Base-by-base conservation (phyloP, 176 grass and related monocot genomes). In the Dactylis glomerata region DNA sequence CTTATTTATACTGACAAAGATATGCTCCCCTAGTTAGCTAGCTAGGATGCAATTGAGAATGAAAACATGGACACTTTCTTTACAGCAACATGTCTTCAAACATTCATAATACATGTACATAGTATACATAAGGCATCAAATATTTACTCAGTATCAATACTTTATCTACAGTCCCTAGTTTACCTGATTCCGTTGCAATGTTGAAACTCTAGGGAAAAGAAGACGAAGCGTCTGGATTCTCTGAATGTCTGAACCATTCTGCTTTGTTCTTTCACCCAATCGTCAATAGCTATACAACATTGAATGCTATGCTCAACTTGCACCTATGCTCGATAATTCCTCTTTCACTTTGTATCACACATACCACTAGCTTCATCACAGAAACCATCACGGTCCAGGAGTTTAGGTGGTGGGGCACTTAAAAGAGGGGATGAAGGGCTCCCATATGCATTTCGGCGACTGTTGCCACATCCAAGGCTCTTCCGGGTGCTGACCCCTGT, bases 371-470 rank as follows among this genome's bases (percentile, higher is more conserved):
- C 78, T 47, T 86, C 68, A 65, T 96, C 96, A 42, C 96, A 99
- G 71, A 92, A 96, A 65, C 96, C 96, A 77, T 99, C 91, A 9
- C 96, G 96, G 61, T 99, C 93, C 27, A 99, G 86, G 78, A 99
- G 82, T 76, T 91, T 99, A 59, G 84, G 88, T 68, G 93, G 93
- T 52, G 91, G 88, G 4, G 96, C 89, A 77, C 93, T 96, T 82
- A 96, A 89, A 22, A 99, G 90, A 52, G 93, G 96, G 8, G 96
- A 99, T 41, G 93, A 99, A 89, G 96, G 96, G 67, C 96, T 96
- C 32, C 93, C 96, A 40, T 99, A 96, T 34, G 96, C 93, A 82
- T 83, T 92, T 79, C 92, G 75, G 45, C 93, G 96, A 85, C 78
- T 94, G 82, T 91, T 94, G 34, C 96, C 96, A 75, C 96, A 94